Evolutionary conservation across 805 yeast species (phyloP), one percentile per base, ranked within the genome.

Genomic region (Lachancea quebecensis): DNA sequence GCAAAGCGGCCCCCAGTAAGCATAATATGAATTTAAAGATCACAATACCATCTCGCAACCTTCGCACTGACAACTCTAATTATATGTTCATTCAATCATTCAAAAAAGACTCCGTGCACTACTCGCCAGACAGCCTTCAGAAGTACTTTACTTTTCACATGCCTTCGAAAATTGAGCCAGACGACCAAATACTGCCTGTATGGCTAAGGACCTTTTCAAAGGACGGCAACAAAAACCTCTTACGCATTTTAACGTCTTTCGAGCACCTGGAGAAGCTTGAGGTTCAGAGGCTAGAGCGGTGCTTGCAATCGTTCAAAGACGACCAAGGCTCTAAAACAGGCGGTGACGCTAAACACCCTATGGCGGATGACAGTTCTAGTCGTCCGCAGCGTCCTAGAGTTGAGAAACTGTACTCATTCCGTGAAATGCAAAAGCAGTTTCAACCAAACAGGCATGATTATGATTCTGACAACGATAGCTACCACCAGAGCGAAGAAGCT

Each of bases 261-360:
- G 71, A 68, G 50, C 48, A 48, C 21, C 47, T 66, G 43, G 74
- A 69, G 51, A 60, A 62, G 32, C 55, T 62, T 29, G 68, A 64
- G 47, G 51, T 53, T 34, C 42, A 54, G 42, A 50, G 68, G 43
- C 42, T 64, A 31, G 57, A 60, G 39, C 54, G 53, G 11, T 58
- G 65, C 37, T 39, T 63, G 14, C 50, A 50, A 18, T 41, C 48
- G 2, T 31, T 41, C 7, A 38, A 31, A n/a, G 33, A 29, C 28
- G 39, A 27, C 6, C 25, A 21, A 21, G 25, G 25, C 25, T 21
- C 25, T 21, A 4, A 21, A 21, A 21, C 25, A 4, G 25, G 25
- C 25, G 7, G 25, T 4, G 25, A 21, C 7, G 25, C 25, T 21
- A 21, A 7, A 21, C 25, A 4, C 7, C 25, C 25, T 21, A 7